Evolutionary conservation across 257 asterid species (phyloP), one percentile per base, ranked within the genome.

Genomic region (Dorcoceras hygrometricum): DNA sequence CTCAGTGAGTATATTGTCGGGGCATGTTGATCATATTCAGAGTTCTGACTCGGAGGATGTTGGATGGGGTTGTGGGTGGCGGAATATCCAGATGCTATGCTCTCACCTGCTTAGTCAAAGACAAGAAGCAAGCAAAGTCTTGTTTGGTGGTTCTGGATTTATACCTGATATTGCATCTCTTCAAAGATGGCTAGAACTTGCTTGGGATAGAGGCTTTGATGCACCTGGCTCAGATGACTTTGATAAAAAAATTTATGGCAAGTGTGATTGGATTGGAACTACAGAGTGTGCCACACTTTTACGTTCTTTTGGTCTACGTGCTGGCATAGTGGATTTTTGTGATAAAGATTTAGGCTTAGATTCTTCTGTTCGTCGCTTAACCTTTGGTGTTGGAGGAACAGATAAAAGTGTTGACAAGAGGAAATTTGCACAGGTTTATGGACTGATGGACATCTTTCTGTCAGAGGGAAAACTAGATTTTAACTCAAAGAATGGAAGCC

Each of bases 1-100:
- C 65, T 63, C 77, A 12, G 58, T 72, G 23, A 84, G 86, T 67
- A 69, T 84, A 57, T 73, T 93, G 71, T 86, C 83, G 43, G 94
- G 90, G 67, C 80, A 79, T 55, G 78, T 90, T 18, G 98, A 89
- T 79, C 98, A 90, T 78, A 84, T 87, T 73, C 84, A 88, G 77
- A 77, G 94, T 74, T 72, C 55, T 22, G 73, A 68, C 36, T 79
- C 81, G 1, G 87, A 77, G 78, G 97, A 88, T 66, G 77, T 31
- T 6, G 97, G 95, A 46, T 93, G 98, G 98, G 98, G 98, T 8
- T 89, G 98, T 65, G 98, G 98, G 43, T 90, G 98, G 99, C 94
- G 95, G 55, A 93, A 93, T 77, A 90, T 93, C 75, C 99, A 93
- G 83, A 83, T 93, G 97, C 94, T 93, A 61, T 82, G 92, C 76